Evolutionary conservation across 768 basidiomycete species (phyloP).

Genomic region (Suillus decipiens): DNA sequence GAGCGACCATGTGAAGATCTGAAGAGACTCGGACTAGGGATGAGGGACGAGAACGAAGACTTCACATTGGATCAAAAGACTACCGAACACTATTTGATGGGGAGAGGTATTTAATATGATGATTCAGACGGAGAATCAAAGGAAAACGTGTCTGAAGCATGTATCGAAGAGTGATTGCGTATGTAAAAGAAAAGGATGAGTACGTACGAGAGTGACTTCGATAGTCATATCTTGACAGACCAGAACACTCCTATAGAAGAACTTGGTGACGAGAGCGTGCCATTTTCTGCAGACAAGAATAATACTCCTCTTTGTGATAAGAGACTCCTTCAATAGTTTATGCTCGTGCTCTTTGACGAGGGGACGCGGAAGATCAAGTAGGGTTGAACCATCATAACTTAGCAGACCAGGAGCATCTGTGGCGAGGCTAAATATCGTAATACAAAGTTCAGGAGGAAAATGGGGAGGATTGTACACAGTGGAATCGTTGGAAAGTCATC

Average conservation of each 20-base stretch:
- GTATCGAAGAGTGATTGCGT: too few relatives aligned
- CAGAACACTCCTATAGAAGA: constrained; percentile 26
- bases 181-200: too few relatives aligned
- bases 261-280: constrained; percentile 23
- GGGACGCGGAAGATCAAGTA: constrained; percentile 22
- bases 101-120: too few relatives aligned
- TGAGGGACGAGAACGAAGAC: too few relatives aligned
- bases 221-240: too few relatives aligned
- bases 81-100: too few relatives aligned
- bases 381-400: constrained; percentile 12
- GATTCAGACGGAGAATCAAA: too few relatives aligned
- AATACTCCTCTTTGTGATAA: constrained; percentile 24
- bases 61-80: too few relatives aligned
- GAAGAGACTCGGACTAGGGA: too few relatives aligned
- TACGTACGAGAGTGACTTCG: too few relatives aligned
- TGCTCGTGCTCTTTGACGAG: constrained; percentile 22
- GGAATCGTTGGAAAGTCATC: constrained; percentile 17
- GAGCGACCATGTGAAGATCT: too few relatives aligned
- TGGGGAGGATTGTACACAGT: background rate
- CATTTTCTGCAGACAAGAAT: constrained; percentile 28
- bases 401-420: constrained; percentile 18
- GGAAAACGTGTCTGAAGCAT: too few relatives aligned
- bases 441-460: constrained; percentile 33
- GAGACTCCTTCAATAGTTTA: constrained; percentile 20
- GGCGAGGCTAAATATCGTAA: constrained; percentile 26